A percentile compares a stretch with the other conserved stretches of the same genome.
These are phyloP conservation scores for Brasenia schreberi DNA, from an alignment of 164 flowering plant species.

Conservation along the genomic window DNA sequence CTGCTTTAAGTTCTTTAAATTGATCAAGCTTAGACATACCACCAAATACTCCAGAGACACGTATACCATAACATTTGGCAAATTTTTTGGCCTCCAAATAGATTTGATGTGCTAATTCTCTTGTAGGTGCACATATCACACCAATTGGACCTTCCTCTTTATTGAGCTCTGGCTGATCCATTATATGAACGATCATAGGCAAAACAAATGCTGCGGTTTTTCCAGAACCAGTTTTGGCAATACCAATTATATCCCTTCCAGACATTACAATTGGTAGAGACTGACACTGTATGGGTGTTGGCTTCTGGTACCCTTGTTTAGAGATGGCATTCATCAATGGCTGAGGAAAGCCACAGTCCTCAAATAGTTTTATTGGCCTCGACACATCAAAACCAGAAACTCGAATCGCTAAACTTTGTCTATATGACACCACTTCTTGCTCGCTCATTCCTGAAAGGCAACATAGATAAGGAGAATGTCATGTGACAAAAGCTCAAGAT, in stretches of 20 bases:
- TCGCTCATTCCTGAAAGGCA: constrained; percentile 68
- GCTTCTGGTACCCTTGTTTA: constrained; percentile 88
- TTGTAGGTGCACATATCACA: constrained; percentile 92
- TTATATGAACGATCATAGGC: constrained; percentile 90
- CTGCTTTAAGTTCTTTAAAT: constrained; percentile 95
- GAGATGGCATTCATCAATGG: constrained; percentile 69
- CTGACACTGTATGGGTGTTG: constrained; percentile 91
- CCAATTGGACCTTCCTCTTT: constrained; percentile 98
- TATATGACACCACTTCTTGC: constrained; percentile 62
- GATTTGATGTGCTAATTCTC: constrained; percentile 95
- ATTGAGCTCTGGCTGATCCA: constrained; percentile 93
- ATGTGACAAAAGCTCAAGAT: neutral
- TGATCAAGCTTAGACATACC: constrained; percentile 99
- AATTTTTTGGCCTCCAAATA: constrained; percentile 84
- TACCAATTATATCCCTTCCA: constrained; percentile 90
- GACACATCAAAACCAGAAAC: constrained; percentile 98
- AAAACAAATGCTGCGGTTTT: constrained; percentile 97
- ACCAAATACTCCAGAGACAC: constrained; percentile 92
- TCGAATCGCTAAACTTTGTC: constrained; percentile 64
- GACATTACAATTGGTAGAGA: constrained; percentile 83
- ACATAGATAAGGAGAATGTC: neutral
- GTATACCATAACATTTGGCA: constrained; percentile 69
- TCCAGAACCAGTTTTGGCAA: constrained; percentile 98
- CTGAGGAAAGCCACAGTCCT: constrained; percentile 75
- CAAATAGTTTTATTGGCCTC: constrained; percentile 72